A percentile compares a stretch with the other conserved stretches of the same genome.
phyloP scores from a whole-genome alignment of 2,329 filamentous ascomycete species.

The Hypocrella siamensis region DNA sequence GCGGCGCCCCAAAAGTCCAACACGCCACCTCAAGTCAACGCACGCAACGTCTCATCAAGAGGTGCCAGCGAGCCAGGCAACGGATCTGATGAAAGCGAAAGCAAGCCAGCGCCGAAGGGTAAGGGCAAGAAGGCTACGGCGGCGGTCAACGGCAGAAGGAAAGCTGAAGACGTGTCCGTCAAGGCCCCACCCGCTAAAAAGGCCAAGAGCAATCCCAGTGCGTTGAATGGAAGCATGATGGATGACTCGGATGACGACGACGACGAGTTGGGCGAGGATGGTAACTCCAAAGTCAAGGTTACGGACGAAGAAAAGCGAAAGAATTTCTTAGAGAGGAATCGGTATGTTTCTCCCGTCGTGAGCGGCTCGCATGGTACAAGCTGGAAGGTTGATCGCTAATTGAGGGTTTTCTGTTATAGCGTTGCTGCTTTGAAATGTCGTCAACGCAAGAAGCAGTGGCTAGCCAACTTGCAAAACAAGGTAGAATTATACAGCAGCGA shows the following conservation, averaged over 20 bases:
- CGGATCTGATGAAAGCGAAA: conserved; percentile 56
- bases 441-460: conserved; percentile 97
- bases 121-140: conserved; percentile 52
- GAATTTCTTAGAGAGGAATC: conserved; percentile 92
- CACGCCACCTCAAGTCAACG: conserved; percentile 34
- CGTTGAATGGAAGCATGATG: conserved; percentile 19
- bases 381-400: too few species aligned
- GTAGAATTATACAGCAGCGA: conserved; percentile 86
- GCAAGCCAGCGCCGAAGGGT: conserved; percentile 47
- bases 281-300: conserved; percentile 62
- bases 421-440: conserved; percentile 94
- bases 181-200: conserved; percentile 58
- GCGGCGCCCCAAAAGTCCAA: conserved; percentile 19
- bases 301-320: conserved; percentile 97
- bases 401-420: too few species aligned
- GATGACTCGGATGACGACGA: conserved; percentile 36
- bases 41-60: conserved; percentile 31
- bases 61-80: conserved; percentile 55
- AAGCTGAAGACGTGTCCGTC: conserved; percentile 49
- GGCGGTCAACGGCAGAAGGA: conserved; percentile 53
- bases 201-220: conserved; percentile 30
- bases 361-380: too few species aligned
- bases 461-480: conserved; percentile 84
- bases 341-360: conserved; percentile 53
- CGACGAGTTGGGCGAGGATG: conserved; percentile 34